phyloP scores from a whole-genome alignment of 2,329 filamentous ascomycete genomes.

The Blastomyces silverae region DNA sequence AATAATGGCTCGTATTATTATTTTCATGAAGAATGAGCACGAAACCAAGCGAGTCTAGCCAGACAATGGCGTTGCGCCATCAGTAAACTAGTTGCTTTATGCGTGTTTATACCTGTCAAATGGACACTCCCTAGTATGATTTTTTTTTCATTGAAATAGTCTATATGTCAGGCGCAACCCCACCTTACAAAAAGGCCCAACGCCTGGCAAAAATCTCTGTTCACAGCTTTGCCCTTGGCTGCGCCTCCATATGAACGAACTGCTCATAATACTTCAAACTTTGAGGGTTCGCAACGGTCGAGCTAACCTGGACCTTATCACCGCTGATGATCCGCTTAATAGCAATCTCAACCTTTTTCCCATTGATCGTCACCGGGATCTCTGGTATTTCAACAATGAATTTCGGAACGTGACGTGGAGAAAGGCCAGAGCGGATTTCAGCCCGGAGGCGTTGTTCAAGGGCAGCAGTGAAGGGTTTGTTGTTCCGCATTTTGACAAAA shows the following conservation, averaged over 20 bases:
- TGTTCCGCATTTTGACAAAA: slow-evolving; percentile 35
- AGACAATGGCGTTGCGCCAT: neutral
- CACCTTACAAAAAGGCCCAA: neutral
- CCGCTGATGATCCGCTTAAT: slow-evolving; percentile 41
- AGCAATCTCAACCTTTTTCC: slow-evolving; percentile 43
- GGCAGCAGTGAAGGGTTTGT: slow-evolving; percentile 23
- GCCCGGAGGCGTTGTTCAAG: slow-evolving; percentile 21
- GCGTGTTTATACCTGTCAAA: neutral
- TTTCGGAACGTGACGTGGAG: slow-evolving; percentile 38
- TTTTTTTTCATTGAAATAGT: neutral
- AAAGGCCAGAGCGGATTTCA: slow-evolving; percentile 26
- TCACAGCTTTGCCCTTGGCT: slow-evolving; percentile 21
- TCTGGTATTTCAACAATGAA: slow-evolving; percentile 37
- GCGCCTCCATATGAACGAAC: slow-evolving; percentile 22
- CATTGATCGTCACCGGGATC: slow-evolving; percentile 43
- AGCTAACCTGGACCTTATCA: slow-evolving; percentile 33
- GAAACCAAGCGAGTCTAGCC: too few relatives aligned
- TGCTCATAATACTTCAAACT: slow-evolving; percentile 32
- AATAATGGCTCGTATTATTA: too few relatives aligned
- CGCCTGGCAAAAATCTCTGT: slow-evolving; percentile 14
- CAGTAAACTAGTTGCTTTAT: neutral
- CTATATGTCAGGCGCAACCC: neutral
- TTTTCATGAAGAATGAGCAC: too few relatives aligned
- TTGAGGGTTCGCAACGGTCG: slow-evolving; percentile 38
- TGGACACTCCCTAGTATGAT: neutral